phyloP scores from a whole-genome alignment of 768 basidiomycete genomes.

The Hirschioporus abietinus region DNA sequence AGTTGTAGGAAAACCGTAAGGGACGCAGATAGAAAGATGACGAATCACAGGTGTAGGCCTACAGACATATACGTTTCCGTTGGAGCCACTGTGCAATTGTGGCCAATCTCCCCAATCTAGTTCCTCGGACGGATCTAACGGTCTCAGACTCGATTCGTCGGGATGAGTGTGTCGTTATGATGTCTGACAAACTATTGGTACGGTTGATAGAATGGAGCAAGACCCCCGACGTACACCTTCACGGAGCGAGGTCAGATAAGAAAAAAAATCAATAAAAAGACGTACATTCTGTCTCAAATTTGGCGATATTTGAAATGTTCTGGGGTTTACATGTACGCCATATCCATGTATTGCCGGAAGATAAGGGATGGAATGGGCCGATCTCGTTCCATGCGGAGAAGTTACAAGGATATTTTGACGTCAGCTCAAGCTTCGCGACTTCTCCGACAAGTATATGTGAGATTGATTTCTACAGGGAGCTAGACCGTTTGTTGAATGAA shows the following conservation, averaged over 20 bases:
- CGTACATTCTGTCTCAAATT: not conserved
- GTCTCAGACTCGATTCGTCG: not conserved
- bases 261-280: not conserved
- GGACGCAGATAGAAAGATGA: not conserved
- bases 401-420: not conserved
- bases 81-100: too few species aligned
- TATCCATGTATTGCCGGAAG: not conserved
- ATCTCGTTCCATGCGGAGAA: not conserved
- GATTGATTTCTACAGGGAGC: not conserved
- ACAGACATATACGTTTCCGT: too few species aligned
- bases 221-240: not conserved
- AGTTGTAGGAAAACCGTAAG: too few species aligned
- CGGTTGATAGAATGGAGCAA: not conserved
- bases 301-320: not conserved
- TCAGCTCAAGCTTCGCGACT: not conserved
- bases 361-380: not conserved
- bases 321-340: not conserved
- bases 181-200: not conserved
- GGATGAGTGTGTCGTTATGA: not conserved
- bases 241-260: not conserved
- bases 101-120: not conserved
- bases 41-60: not conserved
- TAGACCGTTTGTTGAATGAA: too few species aligned
- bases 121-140: not conserved
- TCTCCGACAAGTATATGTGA: not conserved